These are phyloP conservation scores for Symbiodinium natans DNA, from an alignment of 73 alveolate genomes.

Conservation along the genomic window DNA sequence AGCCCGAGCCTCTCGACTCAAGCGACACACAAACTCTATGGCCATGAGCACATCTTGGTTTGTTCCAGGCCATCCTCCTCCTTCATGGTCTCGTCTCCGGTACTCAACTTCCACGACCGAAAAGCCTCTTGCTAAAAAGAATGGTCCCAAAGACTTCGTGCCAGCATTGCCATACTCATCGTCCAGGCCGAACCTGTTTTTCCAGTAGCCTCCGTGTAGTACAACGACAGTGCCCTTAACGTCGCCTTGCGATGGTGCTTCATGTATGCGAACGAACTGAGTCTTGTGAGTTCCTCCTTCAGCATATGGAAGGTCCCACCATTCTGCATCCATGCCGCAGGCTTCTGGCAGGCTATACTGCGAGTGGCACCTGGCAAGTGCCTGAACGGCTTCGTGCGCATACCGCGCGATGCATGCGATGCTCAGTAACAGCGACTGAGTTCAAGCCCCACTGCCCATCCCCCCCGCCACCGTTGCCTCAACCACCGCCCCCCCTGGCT, in stretches of 20 bases:
- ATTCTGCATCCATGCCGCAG: not conserved
- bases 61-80: constrained; percentile 83
- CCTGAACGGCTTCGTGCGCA: not conserved
- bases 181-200: constrained; percentile 60
- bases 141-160: constrained; percentile 37
- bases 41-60: constrained; percentile 14
- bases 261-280: constrained; percentile 66
- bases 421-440: too few species aligned
- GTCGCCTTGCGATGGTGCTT: not conserved
- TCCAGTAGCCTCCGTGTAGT: constrained; percentile 87
- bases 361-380: too few species aligned
- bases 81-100: constrained; percentile 75
- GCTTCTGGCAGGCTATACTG: not conserved
- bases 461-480: too few species aligned
- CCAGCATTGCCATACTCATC: constrained; percentile 86
- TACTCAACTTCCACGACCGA: constrained; percentile 87
- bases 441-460: too few species aligned
- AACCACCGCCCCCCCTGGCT: too few species aligned
- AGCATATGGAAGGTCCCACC: constrained; percentile 64
- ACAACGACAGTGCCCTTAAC: constrained; percentile 75
- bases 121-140: constrained; percentile 22
- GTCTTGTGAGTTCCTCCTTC: not conserved
- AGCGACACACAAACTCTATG: not conserved
- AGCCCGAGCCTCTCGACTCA: not conserved
- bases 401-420: too few species aligned